Conservation (phyloP, 108 stramenopile species). For the Stephanodiscus triporus region DNA sequence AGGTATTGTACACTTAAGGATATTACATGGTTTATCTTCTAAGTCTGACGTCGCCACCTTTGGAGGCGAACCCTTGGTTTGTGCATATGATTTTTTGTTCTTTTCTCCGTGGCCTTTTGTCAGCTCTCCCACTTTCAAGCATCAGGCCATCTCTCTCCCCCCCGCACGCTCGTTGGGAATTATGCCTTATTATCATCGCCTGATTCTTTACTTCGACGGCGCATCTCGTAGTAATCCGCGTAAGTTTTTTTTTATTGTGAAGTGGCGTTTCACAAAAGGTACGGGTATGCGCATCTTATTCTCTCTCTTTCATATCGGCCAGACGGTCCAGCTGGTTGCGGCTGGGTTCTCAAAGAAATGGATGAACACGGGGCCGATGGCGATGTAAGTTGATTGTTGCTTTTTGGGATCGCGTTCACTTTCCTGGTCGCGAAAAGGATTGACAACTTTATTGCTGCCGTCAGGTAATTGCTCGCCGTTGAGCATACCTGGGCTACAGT, state of each 20-base stretch:
- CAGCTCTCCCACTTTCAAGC: too few species aligned
- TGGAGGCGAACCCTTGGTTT: too few species aligned
- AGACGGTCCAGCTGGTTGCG: conserved; percentile 25
- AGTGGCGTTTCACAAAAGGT: background rate
- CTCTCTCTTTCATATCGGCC: background rate
- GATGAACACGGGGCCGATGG: conserved; percentile 18
- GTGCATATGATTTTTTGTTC: too few species aligned
- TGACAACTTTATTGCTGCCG: too few species aligned
- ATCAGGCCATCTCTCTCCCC: background rate
- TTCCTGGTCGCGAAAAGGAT: too few species aligned
- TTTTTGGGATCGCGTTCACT: too few species aligned
- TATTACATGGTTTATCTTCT: too few species aligned
- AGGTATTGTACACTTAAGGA: too few species aligned
- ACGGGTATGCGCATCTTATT: background rate
- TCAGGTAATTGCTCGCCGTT: too few species aligned
- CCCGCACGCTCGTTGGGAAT: background rate
- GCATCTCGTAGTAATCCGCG: conserved; percentile 41
- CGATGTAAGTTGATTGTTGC: background rate
- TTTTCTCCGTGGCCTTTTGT: too few species aligned
- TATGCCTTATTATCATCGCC: conserved; percentile 28
- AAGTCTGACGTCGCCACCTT: too few species aligned
- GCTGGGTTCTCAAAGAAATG: conserved; percentile 41
- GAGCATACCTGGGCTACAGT: conserved; percentile 44
- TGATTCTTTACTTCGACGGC: conserved; percentile 48
- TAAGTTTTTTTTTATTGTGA: background rate